Conservation (phyloP, 371 early-diverging fungal genomes). For the Syncephalis plumigaleata region DNA sequence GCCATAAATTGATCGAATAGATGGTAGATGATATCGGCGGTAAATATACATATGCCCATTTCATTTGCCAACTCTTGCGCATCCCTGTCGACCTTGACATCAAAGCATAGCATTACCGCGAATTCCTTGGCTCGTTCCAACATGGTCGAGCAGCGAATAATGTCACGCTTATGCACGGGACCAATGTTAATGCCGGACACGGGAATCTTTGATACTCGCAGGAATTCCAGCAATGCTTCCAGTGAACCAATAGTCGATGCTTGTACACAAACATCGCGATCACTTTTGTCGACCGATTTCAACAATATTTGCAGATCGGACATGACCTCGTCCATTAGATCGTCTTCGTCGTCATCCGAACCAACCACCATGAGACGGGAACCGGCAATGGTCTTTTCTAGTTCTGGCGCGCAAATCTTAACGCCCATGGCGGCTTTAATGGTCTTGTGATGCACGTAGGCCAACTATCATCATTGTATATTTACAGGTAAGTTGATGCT, state of each 20-base stretch:
- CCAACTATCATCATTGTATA: constrained; percentile 18
- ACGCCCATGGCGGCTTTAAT: constrained; percentile 98
- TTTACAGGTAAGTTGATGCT: too few species aligned
- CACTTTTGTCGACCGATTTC: constrained; percentile 69
- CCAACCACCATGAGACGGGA: constrained; percentile 88
- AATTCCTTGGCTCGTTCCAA: constrained; percentile 73
- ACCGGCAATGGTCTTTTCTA: constrained; percentile 98
- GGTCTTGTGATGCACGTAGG: constrained; percentile 91
- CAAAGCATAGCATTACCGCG: constrained; percentile 97
- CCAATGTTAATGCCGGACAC: constrained; percentile 98
- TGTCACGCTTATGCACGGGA: constrained; percentile 96
- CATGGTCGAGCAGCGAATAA: constrained; percentile 89
- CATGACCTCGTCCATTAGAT: constrained; percentile 88
- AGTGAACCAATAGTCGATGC: constrained; percentile 98
- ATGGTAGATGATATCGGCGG: constrained; percentile 99
- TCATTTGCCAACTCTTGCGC: constrained; percentile 89
- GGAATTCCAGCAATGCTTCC: constrained; percentile 96
- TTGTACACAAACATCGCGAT: constrained; percentile 97
- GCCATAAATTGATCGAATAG: constrained; percentile 94
- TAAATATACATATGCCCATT: constrained; percentile 84
- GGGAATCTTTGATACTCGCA: constrained; percentile 89
- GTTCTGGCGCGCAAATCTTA: constrained; percentile 91
- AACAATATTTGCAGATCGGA: constrained; percentile 63
- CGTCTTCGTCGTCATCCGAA: constrained; percentile 93
- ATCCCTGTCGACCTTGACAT: constrained; percentile 96